phyloP scores from a whole-genome alignment of 2,329 filamentous ascomycete species.

The Cyphellophora europaea region DNA sequence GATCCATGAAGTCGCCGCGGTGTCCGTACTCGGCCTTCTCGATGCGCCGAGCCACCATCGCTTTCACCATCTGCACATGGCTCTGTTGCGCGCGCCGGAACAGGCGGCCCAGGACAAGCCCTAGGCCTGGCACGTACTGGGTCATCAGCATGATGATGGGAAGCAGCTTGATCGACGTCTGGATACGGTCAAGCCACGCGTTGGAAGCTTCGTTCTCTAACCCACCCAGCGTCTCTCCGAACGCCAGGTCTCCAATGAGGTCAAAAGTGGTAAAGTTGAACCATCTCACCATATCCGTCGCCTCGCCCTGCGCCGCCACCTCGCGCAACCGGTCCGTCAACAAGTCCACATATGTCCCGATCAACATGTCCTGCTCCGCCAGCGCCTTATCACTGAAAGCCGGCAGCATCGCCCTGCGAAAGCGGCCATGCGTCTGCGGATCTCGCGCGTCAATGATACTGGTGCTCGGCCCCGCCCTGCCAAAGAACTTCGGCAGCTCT shows the following conservation, averaged over 20 bases:
- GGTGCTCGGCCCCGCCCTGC: not conserved
- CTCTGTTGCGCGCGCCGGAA: not conserved
- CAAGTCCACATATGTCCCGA: slow-evolving; percentile 11
- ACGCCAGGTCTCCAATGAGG: slow-evolving; percentile 22
- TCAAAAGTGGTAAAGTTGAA: slow-evolving; percentile 17
- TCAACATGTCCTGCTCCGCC: slow-evolving; percentile 26
- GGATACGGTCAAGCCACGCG: not conserved
- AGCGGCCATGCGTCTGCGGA: slow-evolving; percentile 18
- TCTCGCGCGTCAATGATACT: slow-evolving; percentile 9
- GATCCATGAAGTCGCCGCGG: slow-evolving; percentile 11
- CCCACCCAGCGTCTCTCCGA: slow-evolving; percentile 25
- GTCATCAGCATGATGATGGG: not conserved
- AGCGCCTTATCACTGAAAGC: slow-evolving; percentile 36
- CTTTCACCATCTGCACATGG: not conserved
- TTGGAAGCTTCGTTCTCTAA: slow-evolving; percentile 10
- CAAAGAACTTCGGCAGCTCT: slow-evolving; percentile 1
- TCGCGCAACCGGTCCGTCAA: slow-evolving; percentile 6
- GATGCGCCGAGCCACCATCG: not conserved
- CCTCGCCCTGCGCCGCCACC: not conserved
- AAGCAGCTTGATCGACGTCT: not conserved
- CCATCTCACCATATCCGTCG: slow-evolving; percentile 9
- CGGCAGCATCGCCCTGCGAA: slow-evolving; percentile 25
- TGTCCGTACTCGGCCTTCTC: not conserved
- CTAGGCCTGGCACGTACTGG: not conserved
- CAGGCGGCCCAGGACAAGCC: not conserved